Conservation (phyloP, 192 early-diverging fungal species). For the Spinellus fusiger region DNA sequence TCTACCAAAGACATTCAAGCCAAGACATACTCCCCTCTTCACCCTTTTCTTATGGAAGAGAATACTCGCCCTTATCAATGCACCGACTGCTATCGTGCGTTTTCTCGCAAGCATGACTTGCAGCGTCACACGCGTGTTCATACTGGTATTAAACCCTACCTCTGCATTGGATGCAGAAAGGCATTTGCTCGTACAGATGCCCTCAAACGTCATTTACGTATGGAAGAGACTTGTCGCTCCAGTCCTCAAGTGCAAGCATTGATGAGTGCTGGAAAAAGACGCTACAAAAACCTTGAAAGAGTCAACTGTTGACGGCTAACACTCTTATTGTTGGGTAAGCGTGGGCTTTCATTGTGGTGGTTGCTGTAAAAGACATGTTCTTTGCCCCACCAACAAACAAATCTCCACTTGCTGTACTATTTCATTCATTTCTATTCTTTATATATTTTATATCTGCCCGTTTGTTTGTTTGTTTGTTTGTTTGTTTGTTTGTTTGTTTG, state of each 20-base stretch:
- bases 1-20: neutral
- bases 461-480: too few species aligned
- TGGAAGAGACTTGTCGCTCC: conserved; percentile 19
- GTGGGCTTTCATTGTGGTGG: too few species aligned
- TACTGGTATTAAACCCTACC: conserved; percentile 61
- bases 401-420: too few species aligned
- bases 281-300: conserved; percentile 13
- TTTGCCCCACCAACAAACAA: too few species aligned
- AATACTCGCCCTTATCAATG: conserved; percentile 54
- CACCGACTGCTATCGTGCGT: conserved; percentile 51
- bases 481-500: too few species aligned
- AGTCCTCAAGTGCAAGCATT: conserved; percentile 23
- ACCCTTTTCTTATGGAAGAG: neutral
- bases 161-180: conserved; percentile 57
- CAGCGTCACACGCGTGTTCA: conserved; percentile 63
- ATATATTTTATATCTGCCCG: too few species aligned
- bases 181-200: conserved; percentile 76
- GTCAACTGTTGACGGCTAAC: too few species aligned
- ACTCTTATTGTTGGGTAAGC: too few species aligned
- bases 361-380: too few species aligned
- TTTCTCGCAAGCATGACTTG: conserved; percentile 73
- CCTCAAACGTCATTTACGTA: conserved; percentile 56
- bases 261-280: conserved; percentile 14
- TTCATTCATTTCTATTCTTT: too few species aligned
- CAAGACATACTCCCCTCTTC: neutral